Base-by-base conservation (phyloP, 768 basidiomycete genomes). In the Pisolithus tinctorius region DNA sequence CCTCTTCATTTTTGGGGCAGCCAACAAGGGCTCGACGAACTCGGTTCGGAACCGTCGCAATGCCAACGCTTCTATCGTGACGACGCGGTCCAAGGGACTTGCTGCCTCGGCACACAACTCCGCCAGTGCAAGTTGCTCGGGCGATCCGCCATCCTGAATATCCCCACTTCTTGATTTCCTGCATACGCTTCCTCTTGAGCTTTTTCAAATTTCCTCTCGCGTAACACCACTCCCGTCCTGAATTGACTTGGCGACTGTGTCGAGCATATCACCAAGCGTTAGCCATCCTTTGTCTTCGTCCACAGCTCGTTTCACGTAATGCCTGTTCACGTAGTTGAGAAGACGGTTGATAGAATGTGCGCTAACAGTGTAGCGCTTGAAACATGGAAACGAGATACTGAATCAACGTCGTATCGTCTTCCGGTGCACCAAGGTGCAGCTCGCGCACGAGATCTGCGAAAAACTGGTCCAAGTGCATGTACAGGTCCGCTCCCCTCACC, bases 271-370 rank as follows among this genome's bases (percentile, higher is more conserved):
- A 47, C 71, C 73, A 40, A 88, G 69, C 29, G 82, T 78, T 39
- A 88, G 73, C 87, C 87, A 89, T 39, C 87, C 86, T 56, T 74
- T 79, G 67, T 87, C 87, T 65, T 89, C 86, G 65, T 89, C 86
- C 14, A 84, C 72, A 42, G 83, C 84, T 26, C 86, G 82, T 62
- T 84, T 84, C 55, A 89, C 83, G 62, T 84, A 84, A 64, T 86
- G 84, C 36, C 80, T 69, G 60, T 81, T 82, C 44, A 82, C 72
- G 57, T 89, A 89, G 70, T 81, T 88, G 58, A 88, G 74, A 30
- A 89, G 78, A 58, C 87, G 80, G 66, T 84, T 78, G 50, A 84
- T 79, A 48, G 84, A 78, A 55, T 79, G 77, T 4, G 81, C 81
- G 45, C 87, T 86, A 40, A 80, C 73, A 55, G 76, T 75, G 64